Evolutionary conservation across 225 moss, liverwort and hornwort genomes (phyloP).

Genomic region (Sphagnum tenellum): DNA sequence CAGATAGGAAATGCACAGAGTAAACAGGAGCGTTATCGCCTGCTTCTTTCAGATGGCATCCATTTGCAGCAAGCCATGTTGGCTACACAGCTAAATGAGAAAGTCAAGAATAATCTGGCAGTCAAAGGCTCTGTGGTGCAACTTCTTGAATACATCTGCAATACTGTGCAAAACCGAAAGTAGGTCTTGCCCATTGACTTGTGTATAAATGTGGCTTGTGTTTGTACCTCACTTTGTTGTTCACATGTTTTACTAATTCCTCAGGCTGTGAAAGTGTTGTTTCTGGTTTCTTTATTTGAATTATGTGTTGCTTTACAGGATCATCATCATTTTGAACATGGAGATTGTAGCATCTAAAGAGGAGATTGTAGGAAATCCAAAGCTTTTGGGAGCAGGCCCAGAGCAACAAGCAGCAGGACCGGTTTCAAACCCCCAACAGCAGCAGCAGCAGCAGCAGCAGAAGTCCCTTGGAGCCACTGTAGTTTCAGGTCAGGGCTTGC

Average conservation of each 20-base stretch:
- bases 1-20: constrained; percentile 92
- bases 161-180: constrained; percentile 91
- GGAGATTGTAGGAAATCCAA: constrained; percentile 78
- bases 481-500: constrained; percentile 4
- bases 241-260: too few relatives aligned
- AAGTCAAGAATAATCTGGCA: constrained; percentile 63
- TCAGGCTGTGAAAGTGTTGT: too few relatives aligned
- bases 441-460: constrained; percentile 50
- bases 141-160: constrained; percentile 89
- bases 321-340: constrained; percentile 96
- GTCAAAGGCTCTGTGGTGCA: constrained; percentile 87
- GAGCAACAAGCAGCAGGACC: constrained; percentile 39
- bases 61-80: constrained; percentile 96
- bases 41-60: constrained; percentile 78
- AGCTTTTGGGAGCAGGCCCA: constrained; percentile 37
- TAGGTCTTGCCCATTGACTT: constrained; percentile 19
- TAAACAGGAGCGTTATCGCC: constrained; percentile 71
- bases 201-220: not conserved
- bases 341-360: constrained; percentile 61
- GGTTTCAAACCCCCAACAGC: constrained; percentile 25
- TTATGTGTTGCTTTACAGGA: constrained; percentile 27
- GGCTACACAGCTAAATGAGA: constrained; percentile 95
- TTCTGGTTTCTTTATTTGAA: too few relatives aligned
- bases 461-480: constrained; percentile 12
- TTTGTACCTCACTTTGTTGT: too few relatives aligned